Conservation (phyloP, 2,329 filamentous ascomycete species). For the Cytospora piceae region DNA sequence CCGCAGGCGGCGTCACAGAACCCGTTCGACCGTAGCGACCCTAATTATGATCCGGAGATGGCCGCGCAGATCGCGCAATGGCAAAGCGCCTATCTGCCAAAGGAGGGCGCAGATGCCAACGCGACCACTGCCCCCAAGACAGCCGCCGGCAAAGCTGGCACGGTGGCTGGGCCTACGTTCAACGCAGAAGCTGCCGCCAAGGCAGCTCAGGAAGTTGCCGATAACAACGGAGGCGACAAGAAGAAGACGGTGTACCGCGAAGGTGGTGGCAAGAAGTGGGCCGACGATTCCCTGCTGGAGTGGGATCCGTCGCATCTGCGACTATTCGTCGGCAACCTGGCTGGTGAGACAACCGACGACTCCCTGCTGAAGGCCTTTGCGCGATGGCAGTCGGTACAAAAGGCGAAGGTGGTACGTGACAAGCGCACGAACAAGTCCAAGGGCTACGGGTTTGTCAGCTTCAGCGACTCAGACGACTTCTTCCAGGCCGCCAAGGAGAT, state of each 20-base stretch:
- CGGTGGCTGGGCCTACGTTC: slow-evolving; percentile 38
- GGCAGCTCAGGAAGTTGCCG: slow-evolving; percentile 47
- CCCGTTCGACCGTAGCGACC: slow-evolving; percentile 36
- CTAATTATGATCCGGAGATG: slow-evolving; percentile 73
- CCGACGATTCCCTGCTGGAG: slow-evolving; percentile 83
- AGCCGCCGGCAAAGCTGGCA: slow-evolving; percentile 36
- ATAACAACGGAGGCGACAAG: slow-evolving; percentile 60
- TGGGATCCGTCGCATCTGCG: slow-evolving; percentile 96
- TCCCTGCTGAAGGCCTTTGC: slow-evolving; percentile 92
- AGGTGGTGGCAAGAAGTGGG: slow-evolving; percentile 92
- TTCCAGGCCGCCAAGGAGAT: slow-evolving; percentile 97
- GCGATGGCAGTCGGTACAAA: slow-evolving; percentile 84
- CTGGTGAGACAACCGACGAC: slow-evolving; percentile 96
- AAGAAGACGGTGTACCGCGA: slow-evolving; percentile 86
- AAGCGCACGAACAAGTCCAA: slow-evolving; percentile 96
- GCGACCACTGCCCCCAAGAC: slow-evolving; percentile 33
- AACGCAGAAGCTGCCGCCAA: slow-evolving; percentile 39
- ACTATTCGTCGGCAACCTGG: slow-evolving; percentile 94
- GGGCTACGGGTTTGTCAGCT: slow-evolving; percentile 95
- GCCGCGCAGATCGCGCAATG: slow-evolving; percentile 93
- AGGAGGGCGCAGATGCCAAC: slow-evolving; percentile 51
- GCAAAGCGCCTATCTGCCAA: slow-evolving; percentile 83
- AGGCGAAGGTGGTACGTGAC: slow-evolving; percentile 91
- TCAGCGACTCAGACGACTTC: slow-evolving; percentile 93
- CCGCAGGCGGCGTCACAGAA: slow-evolving; percentile 30